phyloP scores from a whole-genome alignment of 1,139 yeast genomes.

The Ogataea hybrid region DNA sequence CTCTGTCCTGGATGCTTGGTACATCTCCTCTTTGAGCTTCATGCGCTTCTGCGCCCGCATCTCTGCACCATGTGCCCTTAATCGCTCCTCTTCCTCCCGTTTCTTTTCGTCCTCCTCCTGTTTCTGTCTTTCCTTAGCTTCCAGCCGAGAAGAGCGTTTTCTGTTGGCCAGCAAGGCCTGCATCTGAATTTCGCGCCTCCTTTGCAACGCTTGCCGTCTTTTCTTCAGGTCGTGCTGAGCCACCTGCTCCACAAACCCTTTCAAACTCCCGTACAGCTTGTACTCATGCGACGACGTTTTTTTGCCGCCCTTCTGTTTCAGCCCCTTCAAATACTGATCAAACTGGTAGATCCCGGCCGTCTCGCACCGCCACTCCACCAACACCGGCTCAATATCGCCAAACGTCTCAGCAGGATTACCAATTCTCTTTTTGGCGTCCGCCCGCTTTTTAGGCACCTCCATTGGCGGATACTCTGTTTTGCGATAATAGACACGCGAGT shows the following conservation, averaged over 20 bases:
- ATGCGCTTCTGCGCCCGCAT: slow-evolving; percentile 38
- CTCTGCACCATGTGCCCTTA: slow-evolving; percentile 34
- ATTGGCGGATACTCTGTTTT: slow-evolving; percentile 36
- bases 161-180: slow-evolving; percentile 52
- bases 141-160: slow-evolving; percentile 49
- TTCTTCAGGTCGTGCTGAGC: slow-evolving; percentile 40
- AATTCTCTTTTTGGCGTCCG: slow-evolving; percentile 35
- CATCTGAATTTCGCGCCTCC: slow-evolving; percentile 52
- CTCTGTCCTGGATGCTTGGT: slow-evolving; percentile 18
- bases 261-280: slow-evolving; percentile 21
- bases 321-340: slow-evolving; percentile 28
- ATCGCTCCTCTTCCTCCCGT: slow-evolving; percentile 39
- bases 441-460: slow-evolving; percentile 42
- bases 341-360: slow-evolving; percentile 34
- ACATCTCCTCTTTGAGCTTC: slow-evolving; percentile 37
- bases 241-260: slow-evolving; percentile 26
- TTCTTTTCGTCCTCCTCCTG: slow-evolving; percentile 44
- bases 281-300: slow-evolving; percentile 25
- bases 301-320: slow-evolving; percentile 31
- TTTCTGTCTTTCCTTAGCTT: slow-evolving; percentile 50
- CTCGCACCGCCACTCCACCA: slow-evolving; percentile 45
- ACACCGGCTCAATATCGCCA: slow-evolving; percentile 32
- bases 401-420: slow-evolving; percentile 29
- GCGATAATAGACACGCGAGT: slow-evolving; percentile 45
- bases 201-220: slow-evolving; percentile 43